These are phyloP conservation scores for Flaveria robusta DNA, from an alignment of 129 eudicot genomes.

Conservation along the genomic window DNA sequence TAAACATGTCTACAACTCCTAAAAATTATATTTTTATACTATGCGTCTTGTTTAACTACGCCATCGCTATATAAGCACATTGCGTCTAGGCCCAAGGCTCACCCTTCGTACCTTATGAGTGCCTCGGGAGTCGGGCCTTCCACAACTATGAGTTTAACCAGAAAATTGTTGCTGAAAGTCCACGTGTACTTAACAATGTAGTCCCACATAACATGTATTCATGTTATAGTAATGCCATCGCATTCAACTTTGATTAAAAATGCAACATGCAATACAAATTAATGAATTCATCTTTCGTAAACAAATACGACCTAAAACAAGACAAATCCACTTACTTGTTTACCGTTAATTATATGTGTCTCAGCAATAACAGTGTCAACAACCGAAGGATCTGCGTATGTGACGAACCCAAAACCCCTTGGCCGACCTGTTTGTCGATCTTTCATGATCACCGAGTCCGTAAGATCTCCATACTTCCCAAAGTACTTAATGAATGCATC, in stretches of 20 bases:
- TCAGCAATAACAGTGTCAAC: conserved; percentile 87
- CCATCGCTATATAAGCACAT: no score
- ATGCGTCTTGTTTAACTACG: no score
- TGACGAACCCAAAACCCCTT: conserved; percentile 86
- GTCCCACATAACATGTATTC: not conserved
- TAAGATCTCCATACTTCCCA: conserved; percentile 88
- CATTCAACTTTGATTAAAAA: not conserved
- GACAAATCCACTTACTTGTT: conserved; percentile 60
- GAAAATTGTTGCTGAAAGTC: not conserved
- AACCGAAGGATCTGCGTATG: conserved; percentile 84
- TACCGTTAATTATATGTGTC: conserved; percentile 80
- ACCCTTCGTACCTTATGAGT: no score
- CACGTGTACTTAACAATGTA: not conserved
- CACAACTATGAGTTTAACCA: no score
- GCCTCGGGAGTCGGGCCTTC: no score
- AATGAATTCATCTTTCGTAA: not conserved
- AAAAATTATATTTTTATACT: no score
- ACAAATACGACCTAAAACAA: not conserved
- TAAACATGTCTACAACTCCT: no score
- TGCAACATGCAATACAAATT: not conserved
- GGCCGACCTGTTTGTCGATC: conserved; percentile 86
- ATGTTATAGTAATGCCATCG: not conserved
- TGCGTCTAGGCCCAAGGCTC: no score
- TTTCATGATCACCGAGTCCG: conserved; percentile 90
- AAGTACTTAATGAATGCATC: conserved; percentile 82